Conservation (phyloP, 192 early-diverging fungal species). For the Mortierella hygrophila region DNA sequence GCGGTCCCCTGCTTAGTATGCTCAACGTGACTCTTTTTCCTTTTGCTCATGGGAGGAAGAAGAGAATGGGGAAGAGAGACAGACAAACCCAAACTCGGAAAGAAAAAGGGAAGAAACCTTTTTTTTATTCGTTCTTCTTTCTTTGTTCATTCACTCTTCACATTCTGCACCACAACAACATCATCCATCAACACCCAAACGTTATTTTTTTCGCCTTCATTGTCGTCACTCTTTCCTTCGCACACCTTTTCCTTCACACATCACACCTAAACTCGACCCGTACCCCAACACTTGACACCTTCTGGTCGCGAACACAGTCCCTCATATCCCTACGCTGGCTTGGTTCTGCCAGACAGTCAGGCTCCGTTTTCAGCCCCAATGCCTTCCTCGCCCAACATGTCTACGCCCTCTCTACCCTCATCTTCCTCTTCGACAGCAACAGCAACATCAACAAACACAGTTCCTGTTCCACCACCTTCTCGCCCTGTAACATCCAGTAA, state of each 20-base stretch:
- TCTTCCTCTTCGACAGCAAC: neutral
- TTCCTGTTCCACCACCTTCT: slow-evolving; percentile 4
- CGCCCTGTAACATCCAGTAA: neutral
- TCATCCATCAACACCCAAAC: neutral
- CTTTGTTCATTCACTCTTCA: neutral
- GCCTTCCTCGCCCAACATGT: slow-evolving; percentile 28
- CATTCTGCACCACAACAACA: neutral
- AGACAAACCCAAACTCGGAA: neutral
- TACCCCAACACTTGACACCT: neutral
- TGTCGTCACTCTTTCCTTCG: neutral
- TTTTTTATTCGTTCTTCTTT: neutral
- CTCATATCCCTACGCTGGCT: neutral
- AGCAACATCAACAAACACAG: slow-evolving; percentile 7
- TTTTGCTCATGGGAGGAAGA: no score
- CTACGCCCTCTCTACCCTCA: neutral
- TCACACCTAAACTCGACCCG: neutral
- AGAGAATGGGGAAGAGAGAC: neutral
- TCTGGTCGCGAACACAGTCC: neutral
- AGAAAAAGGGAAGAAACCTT: neutral
- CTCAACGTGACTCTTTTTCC: neutral
- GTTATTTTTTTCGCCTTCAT: neutral
- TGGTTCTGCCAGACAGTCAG: neutral
- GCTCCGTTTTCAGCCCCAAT: neutral
- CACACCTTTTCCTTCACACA: neutral
- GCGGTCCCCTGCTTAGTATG: neutral